phyloP scores from a whole-genome alignment of 2,329 filamentous ascomycete species.

The Colletotrichum lentis region DNA sequence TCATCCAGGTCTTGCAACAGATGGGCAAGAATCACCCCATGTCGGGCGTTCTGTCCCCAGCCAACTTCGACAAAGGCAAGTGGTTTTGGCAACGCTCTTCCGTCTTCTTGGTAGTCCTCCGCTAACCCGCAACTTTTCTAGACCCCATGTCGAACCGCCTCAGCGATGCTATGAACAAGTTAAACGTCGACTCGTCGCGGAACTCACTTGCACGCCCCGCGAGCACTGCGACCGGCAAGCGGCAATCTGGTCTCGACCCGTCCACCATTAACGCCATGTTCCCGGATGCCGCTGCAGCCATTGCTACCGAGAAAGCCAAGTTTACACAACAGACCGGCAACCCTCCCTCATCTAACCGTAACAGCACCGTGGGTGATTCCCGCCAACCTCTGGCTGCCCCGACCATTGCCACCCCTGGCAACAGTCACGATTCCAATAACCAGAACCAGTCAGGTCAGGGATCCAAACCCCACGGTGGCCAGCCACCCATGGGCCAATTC shows the following conservation, averaged over 20 bases:
- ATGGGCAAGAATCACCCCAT: slow-evolving; percentile 99
- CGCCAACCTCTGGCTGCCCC: slow-evolving; percentile 78
- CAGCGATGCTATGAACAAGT: slow-evolving; percentile 95
- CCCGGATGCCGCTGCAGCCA: slow-evolving; percentile 96
- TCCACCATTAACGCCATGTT: slow-evolving; percentile 99
- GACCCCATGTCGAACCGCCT: slow-evolving; percentile 97
- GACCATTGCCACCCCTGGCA: slow-evolving; percentile 75
- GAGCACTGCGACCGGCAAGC: slow-evolving; percentile 80
- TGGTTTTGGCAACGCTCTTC: background rate
- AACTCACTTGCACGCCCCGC: slow-evolving; percentile 86
- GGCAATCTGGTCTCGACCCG: slow-evolving; percentile 92
- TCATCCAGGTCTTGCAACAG: slow-evolving; percentile 97
- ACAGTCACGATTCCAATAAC: slow-evolving; percentile 66
- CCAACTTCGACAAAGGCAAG: slow-evolving; percentile 95
- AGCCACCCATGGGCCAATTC: slow-evolving; percentile 93
- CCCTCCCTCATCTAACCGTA: slow-evolving; percentile 88
- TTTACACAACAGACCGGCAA: slow-evolving; percentile 95
- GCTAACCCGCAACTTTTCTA: slow-evolving; percentile 50
- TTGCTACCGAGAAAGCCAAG: slow-evolving; percentile 96
- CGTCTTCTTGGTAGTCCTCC: slow-evolving; percentile 30
- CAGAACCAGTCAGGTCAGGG: slow-evolving; percentile 64
- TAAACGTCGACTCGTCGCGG: slow-evolving; percentile 85
- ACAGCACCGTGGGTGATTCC: slow-evolving; percentile 82
- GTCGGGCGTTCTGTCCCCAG: slow-evolving; percentile 92
- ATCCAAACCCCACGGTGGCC: slow-evolving; percentile 80